phyloP scores from a whole-genome alignment of 163 green algal species.

The Chlamydomonas reinhardtii region DNA sequence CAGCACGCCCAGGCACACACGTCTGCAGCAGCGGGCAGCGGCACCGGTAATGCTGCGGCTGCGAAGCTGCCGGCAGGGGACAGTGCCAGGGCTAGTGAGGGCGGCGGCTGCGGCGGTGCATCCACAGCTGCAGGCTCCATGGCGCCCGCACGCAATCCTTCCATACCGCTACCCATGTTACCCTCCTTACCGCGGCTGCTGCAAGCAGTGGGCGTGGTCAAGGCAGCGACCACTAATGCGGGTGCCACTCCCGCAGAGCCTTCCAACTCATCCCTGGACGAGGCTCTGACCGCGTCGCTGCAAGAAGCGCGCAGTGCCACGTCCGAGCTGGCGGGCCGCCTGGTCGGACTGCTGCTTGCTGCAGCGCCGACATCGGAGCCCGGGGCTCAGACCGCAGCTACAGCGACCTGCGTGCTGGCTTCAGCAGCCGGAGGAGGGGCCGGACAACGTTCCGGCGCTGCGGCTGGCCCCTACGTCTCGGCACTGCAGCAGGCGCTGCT shows the following conservation, averaged over 20 bases:
- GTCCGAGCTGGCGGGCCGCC: background rate
- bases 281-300: too few relatives aligned
- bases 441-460: too few relatives aligned
- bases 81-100: background rate
- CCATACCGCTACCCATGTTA: background rate
- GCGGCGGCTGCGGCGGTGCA: background rate
- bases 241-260: background rate
- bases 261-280: too few relatives aligned
- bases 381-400: too few relatives aligned
- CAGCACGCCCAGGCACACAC: background rate
- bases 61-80: background rate
- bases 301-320: too few relatives aligned
- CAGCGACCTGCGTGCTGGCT: too few relatives aligned
- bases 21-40: too few relatives aligned
- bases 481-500: conserved; percentile 24
- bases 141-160: too few relatives aligned
- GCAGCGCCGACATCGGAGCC: too few relatives aligned
- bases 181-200: background rate
- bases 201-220: background rate
- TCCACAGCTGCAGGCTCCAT: too few relatives aligned
- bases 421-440: too few relatives aligned
- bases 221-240: background rate
- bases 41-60: too few relatives aligned
- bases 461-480: background rate
- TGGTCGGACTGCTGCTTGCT: background rate